Conservation (phyloP, 805 yeast genomes). For the Priceomyces carsonii region DNA sequence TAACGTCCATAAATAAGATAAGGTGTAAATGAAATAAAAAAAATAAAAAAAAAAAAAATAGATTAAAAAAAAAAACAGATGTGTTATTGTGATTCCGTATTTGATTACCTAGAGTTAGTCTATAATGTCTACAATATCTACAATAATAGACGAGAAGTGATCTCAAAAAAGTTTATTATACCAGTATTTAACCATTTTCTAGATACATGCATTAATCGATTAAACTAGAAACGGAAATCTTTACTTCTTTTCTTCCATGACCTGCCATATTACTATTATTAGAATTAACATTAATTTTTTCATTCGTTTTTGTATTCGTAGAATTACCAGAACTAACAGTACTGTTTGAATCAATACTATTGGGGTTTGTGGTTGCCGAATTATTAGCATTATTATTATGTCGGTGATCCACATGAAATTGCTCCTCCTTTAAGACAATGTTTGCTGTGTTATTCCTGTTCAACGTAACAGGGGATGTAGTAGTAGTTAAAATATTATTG, state of each 20-base stretch:
- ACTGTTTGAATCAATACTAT: too few relatives aligned
- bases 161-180: not conserved
- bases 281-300: not conserved
- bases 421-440: slow-evolving; percentile 9
- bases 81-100: too few relatives aligned
- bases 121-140: too few relatives aligned
- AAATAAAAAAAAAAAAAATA: not conserved
- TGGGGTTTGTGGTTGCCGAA: too few relatives aligned
- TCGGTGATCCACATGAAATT: not conserved
- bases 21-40: not conserved
- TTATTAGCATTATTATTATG: too few relatives aligned
- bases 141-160: slow-evolving; percentile 1
- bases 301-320: slow-evolving; percentile 2
- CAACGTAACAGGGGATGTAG: slow-evolving; percentile 7
- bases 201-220: slow-evolving; percentile 21
- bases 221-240: slow-evolving; percentile 35
- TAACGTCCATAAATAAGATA: slow-evolving; percentile 1
- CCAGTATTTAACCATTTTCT: not conserved
- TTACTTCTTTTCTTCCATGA: slow-evolving; percentile 13
- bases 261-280: not conserved
- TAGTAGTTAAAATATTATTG: slow-evolving; percentile 10
- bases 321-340: too few relatives aligned
- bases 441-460: slow-evolving; percentile 1
- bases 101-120: too few relatives aligned
- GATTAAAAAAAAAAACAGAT: too few relatives aligned